These are phyloP conservation scores for Solanum dulcamara DNA, from an alignment of 257 asterid species.

Conservation along the genomic window DNA sequence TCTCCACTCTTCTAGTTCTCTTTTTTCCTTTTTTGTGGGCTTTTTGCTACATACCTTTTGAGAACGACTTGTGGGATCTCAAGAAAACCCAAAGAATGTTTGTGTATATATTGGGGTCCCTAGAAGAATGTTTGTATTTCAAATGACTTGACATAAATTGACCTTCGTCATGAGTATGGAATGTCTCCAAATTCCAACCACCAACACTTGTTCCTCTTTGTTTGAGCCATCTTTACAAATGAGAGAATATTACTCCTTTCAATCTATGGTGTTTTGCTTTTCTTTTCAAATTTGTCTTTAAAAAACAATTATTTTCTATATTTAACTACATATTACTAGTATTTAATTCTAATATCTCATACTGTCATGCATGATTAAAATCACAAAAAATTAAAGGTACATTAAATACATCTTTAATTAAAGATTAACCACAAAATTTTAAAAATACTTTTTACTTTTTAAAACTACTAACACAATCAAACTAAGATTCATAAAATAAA, in stretches of 20 bases:
- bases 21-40: constrained; percentile 2
- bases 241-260: background rate
- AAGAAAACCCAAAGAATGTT: constrained; percentile 10
- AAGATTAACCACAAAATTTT: background rate
- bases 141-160: constrained; percentile 3
- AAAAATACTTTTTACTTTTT: no score
- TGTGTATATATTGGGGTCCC: constrained; percentile 4
- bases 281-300: background rate
- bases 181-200: constrained; percentile 4
- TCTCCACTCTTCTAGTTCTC: background rate
- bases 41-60: constrained; percentile 10
- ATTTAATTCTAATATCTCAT: no score
- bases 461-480: no score
- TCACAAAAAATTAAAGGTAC: no score
- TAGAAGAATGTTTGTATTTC: constrained; percentile 1
- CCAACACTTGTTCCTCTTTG: background rate
- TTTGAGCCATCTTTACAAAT: background rate
- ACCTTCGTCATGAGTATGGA: constrained; percentile 4
- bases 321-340: background rate
- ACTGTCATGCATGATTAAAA: no score
- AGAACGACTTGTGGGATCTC: constrained; percentile 7
- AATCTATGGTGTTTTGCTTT: background rate
- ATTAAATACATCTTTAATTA: no score
- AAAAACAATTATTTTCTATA: background rate
- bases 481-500: no score